Conservation (phyloP, 2,329 filamentous ascomycete species). For the Myriangium duriaei region DNA sequence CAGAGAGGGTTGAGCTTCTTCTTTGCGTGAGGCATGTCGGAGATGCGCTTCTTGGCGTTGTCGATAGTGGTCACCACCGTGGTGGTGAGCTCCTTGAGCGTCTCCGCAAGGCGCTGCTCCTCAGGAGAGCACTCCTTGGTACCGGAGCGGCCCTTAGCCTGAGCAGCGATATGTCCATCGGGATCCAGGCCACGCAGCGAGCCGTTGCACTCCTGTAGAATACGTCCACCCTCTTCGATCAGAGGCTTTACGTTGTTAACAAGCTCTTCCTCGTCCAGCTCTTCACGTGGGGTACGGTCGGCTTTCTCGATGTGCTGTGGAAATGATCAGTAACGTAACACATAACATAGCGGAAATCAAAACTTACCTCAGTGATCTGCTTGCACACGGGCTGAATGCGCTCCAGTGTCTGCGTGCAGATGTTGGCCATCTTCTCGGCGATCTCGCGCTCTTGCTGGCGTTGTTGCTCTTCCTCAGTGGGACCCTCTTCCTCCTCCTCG, state of each 20-base stretch:
- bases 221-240: slow-evolving; percentile 72
- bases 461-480: slow-evolving; percentile 41
- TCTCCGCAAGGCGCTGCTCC: slow-evolving; percentile 72
- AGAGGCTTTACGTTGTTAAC: slow-evolving; percentile 78
- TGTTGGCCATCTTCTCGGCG: slow-evolving; percentile 59
- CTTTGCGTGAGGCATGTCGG: slow-evolving; percentile 88
- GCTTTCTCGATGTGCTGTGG: slow-evolving; percentile 61
- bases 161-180: slow-evolving; percentile 70
- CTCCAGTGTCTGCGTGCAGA: slow-evolving; percentile 68
- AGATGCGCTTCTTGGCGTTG: slow-evolving; percentile 74
- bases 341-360: not conserved
- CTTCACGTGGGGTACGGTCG: slow-evolving; percentile 69
- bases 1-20: slow-evolving; percentile 88
- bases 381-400: slow-evolving; percentile 75
- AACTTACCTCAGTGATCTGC: slow-evolving; percentile 63
- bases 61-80: slow-evolving; percentile 75
- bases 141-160: slow-evolving; percentile 70
- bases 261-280: slow-evolving; percentile 79
- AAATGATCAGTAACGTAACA: slow-evolving; percentile 18
- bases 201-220: slow-evolving; percentile 77
- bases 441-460: slow-evolving; percentile 61
- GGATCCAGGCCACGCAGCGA: slow-evolving; percentile 79
- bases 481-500: slow-evolving; percentile 44
- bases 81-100: slow-evolving; percentile 74
- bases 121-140: slow-evolving; percentile 67